Conservation (phyloP, 2,329 filamentous ascomycete species). For the Colletotrichum sublineola region DNA sequence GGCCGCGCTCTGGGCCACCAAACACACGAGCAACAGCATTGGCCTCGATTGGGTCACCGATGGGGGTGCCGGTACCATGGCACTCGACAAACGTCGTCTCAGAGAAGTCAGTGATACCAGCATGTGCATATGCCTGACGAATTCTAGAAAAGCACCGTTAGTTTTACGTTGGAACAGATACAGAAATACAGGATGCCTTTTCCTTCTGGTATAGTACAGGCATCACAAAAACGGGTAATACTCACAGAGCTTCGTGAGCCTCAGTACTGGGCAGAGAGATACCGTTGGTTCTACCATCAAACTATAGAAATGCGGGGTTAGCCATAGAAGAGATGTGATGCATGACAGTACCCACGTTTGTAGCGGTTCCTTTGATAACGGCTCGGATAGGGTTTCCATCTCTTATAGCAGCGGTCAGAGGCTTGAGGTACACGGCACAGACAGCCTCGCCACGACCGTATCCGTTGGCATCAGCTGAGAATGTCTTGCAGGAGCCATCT, state of each 20-base stretch:
- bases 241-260: background rate
- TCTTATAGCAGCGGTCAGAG: conserved; percentile 54
- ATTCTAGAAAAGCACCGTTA: background rate
- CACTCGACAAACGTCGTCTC: conserved; percentile 52
- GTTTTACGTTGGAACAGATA: too few species aligned
- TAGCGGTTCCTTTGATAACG: conserved; percentile 47
- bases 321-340: too few species aligned
- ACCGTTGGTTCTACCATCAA: conserved; percentile 52
- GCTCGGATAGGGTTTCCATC: conserved; percentile 50
- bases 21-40: too few species aligned
- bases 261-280: conserved; percentile 44
- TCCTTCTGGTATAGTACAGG: too few species aligned
- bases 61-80: conserved; percentile 60
- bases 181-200: too few species aligned
- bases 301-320: conserved; percentile 44
- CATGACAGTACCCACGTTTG: too few species aligned
- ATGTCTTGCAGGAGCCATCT: conserved; percentile 44
- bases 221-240: too few species aligned
- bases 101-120: conserved; percentile 38
- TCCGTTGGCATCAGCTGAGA: conserved; percentile 55
- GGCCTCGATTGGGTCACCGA: conserved; percentile 52
- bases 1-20: too few species aligned
- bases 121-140: background rate
- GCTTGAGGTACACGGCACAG: conserved; percentile 56
- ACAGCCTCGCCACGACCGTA: conserved; percentile 60